Evolutionary conservation across 768 basidiomycete genomes (phyloP).

Genomic region (Tremella fuciformis): DNA sequence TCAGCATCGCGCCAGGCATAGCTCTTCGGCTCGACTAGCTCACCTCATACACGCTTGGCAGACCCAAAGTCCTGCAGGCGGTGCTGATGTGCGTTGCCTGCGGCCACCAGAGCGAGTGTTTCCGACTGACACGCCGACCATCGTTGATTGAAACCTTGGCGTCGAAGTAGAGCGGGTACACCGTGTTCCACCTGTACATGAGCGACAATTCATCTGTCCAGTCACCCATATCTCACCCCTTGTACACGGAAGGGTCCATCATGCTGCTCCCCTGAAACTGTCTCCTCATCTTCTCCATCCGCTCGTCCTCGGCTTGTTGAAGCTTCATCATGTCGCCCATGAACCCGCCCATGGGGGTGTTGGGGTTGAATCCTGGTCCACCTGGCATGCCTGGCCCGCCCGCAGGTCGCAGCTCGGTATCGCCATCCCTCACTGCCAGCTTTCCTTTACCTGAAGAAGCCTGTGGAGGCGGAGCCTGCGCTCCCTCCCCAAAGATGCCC

Average conservation of each 20-base stretch:
- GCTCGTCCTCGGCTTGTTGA: conserved; percentile 47
- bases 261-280: conserved; percentile 44
- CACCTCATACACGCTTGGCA: conserved; percentile 82
- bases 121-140: conserved; percentile 73
- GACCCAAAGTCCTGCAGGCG: conserved; percentile 70
- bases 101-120: conserved; percentile 89
- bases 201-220: not conserved
- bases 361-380: conserved; percentile 25
- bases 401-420: conserved; percentile 9
- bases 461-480: conserved; percentile 13
- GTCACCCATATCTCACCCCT: conserved; percentile 30
- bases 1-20: not conserved
- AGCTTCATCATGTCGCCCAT: conserved; percentile 53
- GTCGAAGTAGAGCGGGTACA: conserved; percentile 96
- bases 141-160: conserved; percentile 87
- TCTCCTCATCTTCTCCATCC: conserved; percentile 38
- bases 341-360: conserved; percentile 50
- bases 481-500: conserved; percentile 39
- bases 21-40: conserved; percentile 14
- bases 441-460: not conserved
- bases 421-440: conserved; percentile 1
- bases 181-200: conserved; percentile 75
- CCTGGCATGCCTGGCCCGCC: conserved; percentile 7
- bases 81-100: conserved; percentile 88
- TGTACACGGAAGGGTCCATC: conserved; percentile 39